Percentiles rank a stretch among this genome's conserved stretches.
Evolutionary conservation across 257 asterid species (phyloP).

Genomic region (Jacaranda mimosifolia): DNA sequence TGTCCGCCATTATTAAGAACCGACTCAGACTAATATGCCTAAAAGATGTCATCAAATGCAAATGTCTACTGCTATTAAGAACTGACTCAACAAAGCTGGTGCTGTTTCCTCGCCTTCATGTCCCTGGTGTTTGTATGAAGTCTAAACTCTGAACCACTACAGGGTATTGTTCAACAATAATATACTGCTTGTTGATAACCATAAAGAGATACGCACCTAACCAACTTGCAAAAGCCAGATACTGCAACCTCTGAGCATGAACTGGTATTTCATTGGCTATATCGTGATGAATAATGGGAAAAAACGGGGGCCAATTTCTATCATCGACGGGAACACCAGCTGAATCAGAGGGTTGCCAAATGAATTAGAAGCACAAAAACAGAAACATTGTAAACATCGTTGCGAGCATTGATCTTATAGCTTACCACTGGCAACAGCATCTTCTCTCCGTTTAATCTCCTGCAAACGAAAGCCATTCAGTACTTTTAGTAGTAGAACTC

Average conservation of each 20-base stretch:
- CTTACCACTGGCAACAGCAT: constrained; percentile 58
- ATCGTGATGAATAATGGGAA: constrained; percentile 73
- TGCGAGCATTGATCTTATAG: constrained; percentile 13
- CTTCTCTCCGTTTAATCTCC: constrained; percentile 70
- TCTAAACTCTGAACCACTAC: neutral
- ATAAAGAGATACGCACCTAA: constrained; percentile 54
- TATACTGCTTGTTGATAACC: neutral
- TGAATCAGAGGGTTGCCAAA: constrained; percentile 39
- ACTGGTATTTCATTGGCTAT: constrained; percentile 69
- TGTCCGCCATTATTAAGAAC: neutral
- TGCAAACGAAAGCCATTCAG: constrained; percentile 34
- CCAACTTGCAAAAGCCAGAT: constrained; percentile 71
- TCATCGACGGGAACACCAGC: constrained; percentile 67
- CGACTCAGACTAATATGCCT: neutral
- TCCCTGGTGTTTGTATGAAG: neutral
- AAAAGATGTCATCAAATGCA: too few species aligned
- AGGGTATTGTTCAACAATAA: constrained; percentile 3
- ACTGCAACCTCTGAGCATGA: constrained; percentile 72
- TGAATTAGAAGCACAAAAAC: constrained; percentile 30
- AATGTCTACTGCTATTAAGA: neutral
- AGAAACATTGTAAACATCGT: neutral
- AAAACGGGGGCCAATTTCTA: constrained; percentile 70
- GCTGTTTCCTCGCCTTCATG: neutral
- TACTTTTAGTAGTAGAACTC: constrained; percentile 22
- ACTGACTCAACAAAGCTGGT: neutral